Base-by-base conservation (phyloP, 345 rosid species). In the Theobroma cacao region DNA sequence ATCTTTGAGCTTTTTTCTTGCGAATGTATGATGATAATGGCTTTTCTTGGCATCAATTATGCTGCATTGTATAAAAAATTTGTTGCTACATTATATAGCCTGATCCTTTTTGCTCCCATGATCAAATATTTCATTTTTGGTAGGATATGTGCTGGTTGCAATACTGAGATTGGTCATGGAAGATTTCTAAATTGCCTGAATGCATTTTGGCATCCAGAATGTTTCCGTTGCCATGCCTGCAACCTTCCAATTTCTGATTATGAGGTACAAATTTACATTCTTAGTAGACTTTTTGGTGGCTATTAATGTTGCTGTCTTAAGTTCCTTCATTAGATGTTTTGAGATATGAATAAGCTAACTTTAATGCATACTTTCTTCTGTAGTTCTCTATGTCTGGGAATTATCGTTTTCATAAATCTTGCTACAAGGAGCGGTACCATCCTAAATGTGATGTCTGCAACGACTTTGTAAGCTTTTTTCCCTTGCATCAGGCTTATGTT, bases 391-490 rank as follows among this genome's bases (percentile, higher is more conserved):
- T 91, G 87, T 90, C 93, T 12, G 97, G 91, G 74, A 91, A 93
- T 86, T 87, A 84, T 53, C 94, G 93, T 79, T 97, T 88, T 77
- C 99, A 97, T 84, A 91, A 93, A 85, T 75, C 85, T 64, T 97
- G 99, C 90, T 91, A 91, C 76, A 94, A 85, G 89, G 95, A 94
- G 89, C 90, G 83, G 69, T 83, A 88, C 80, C 96, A 94, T 85
- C 99, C 99, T 7, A 97, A 89, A 87, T 97, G 99, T 72, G 99
- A 97, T 85, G 96, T 97, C 73, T 97, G 99, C 91, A 87, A 79
- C 79, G 88, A 81, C 82, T 93, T 90, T 79, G 99, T 96, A 86
- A 86, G 99, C 90, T 28, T 76, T 62, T 40, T 61, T 63, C 33
- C n/a, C n/a, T 18, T n/a, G 26, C 45, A 22, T 74, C 14, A 17